Base-by-base conservation (phyloP, 78 protist species). In the Emiliania huxleyi region DNA sequence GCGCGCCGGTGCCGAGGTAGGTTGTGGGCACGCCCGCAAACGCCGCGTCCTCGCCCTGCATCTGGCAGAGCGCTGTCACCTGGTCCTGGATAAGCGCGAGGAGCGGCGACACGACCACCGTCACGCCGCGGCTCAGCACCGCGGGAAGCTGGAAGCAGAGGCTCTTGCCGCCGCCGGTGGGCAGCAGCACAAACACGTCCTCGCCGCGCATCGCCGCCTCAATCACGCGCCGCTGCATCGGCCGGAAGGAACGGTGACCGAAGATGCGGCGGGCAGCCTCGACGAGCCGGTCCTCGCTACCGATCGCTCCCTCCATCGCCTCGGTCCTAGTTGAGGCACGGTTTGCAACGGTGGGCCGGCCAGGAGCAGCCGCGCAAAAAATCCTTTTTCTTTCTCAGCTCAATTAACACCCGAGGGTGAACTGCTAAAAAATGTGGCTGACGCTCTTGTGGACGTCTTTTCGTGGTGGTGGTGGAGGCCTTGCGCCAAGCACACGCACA, bases 31-130 rank as follows among this genome's bases (percentile, higher is more conserved):
- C 40, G 33, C 69, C 62, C 42, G n/a, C 38, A 8, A 44, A 56
- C 42, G 40, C 62, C 35, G 37, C 21, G 40, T 42, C 49, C 21
- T 2, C 89, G 35, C 40, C 89, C n/a, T 19, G 42, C 71, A 5
- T 38, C 0, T 4, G n/a, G 33, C 0, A 11, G 23, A 96, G 84
- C 22, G 38, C 55, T 35, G 4, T 25, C 38, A 98, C 97, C 90
- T 99, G 99, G 87, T 99, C 99, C n/a, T 98, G 98, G 48, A 99
- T 99, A 37, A 99, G 97, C 5, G 99, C 95, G 35, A 99, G 40
- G 48, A 99, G 97, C 49, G 99, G 99, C 29, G 99, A 98, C 1
- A 98, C 44, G 55, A 99, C 99, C 4, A 98, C n/a, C 15, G 98
- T 91, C 5, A 98, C 48, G 15, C 97, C 98, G 38, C 21, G 35